These are phyloP conservation scores for Eucalyptus curtisii DNA, from an alignment of 345 rosid species.

Conservation along the genomic window DNA sequence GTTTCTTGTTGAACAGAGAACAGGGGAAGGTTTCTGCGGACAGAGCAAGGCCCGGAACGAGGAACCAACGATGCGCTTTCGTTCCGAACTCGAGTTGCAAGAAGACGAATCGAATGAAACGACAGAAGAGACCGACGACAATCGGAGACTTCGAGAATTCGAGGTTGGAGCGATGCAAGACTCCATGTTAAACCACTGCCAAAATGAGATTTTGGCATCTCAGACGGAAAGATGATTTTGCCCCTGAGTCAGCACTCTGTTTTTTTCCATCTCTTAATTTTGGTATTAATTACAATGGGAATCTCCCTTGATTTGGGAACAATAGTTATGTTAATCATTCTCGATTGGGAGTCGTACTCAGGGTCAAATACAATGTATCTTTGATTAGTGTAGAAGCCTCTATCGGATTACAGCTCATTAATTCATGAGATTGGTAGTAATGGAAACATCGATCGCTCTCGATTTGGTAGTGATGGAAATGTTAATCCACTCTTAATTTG, in stretches of 20 bases:
- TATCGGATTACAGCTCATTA: neutral
- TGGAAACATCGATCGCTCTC: rapidly evolving
- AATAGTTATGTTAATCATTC: neutral
- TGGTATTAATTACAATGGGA: neutral
- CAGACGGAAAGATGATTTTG: neutral
- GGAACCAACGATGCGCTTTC: neutral
- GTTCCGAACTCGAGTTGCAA: neutral
- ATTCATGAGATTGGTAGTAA: neutral
- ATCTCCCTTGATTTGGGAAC: neutral
- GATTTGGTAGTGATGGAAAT: neutral
- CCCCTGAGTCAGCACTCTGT: neutral
- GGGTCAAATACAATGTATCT: neutral
- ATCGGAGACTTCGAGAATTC: neutral
- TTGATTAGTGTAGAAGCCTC: neutral
- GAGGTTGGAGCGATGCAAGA: neutral
- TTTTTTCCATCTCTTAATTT: neutral
- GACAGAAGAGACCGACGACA: neutral
- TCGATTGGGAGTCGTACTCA: rapidly evolving
- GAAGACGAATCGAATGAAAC: neutral
- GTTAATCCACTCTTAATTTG: neutral
- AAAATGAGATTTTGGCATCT: neutral
- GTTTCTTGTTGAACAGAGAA: neutral
- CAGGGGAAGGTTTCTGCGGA: neutral
- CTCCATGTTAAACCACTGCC: neutral
- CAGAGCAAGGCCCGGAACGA: neutral